Evolutionary conservation across 805 yeast genomes (phyloP), one percentile per base, ranked within the genome.

Genomic region (Barnettozyma wickerhamii): DNA sequence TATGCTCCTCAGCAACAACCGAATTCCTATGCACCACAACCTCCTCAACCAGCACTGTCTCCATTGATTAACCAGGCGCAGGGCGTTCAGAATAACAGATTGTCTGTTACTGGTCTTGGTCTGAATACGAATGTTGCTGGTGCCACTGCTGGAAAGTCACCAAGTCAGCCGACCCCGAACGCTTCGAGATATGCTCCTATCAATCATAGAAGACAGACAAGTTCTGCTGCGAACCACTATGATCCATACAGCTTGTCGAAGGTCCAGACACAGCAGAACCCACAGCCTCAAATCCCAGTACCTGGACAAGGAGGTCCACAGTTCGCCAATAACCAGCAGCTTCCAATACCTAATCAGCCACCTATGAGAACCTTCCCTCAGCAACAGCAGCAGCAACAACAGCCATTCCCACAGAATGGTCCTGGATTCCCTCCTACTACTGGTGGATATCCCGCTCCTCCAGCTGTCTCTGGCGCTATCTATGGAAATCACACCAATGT

Each of bases 111-210:
- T 27, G 35, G 28, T 26, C 19, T 35, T 4, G 33, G 33, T 12
- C 14, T 29, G 9, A 29, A n/a, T 18, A 20, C 32, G 6, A 28
- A 15, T 15, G 19, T 14, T n/a, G 14, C 30, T 17, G 18, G 20
- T 17, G 28, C 20, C 19, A 31, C 19, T 1, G 23, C 49, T 12
- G 27, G 27, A 1, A 37, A 44, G 23, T 49, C 56, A 3, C 55
- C 55, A 35, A 31, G 19, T 19, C 45, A 38, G 7, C 36, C 47
- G 12, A 47, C 56, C 6, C 47, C 55, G 27, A 45, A 43, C 33
- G 57, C 62, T 10, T 53, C 68, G 0, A 66, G 55, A 40, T 67
- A 68, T 53, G 72, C 72, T 3, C 72, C 73, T 30, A 63, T 55
- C 41, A 55, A 50, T 27, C 61, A 56, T 27, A 52, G 42, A 38